A percentile compares a stretch with the other conserved stretches of the same genome.
phyloP scores from a whole-genome alignment of 2,329 filamentous ascomycete genomes.

The Sarocladium kiliense region DNA sequence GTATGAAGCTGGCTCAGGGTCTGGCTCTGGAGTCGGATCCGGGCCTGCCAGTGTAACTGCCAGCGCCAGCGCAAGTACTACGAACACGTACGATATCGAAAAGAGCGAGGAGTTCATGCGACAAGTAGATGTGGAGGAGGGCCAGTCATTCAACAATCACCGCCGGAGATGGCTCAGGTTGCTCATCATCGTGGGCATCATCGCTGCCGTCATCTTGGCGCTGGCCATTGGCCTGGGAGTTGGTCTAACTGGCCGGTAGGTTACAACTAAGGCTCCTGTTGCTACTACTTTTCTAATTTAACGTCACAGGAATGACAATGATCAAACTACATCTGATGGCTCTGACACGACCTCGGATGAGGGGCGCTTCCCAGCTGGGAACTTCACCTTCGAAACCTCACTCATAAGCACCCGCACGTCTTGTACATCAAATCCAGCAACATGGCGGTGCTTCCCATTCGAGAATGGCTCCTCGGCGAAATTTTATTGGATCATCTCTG shows the following conservation, averaged over 20 bases:
- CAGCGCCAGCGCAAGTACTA: background rate
- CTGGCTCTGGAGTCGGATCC: background rate
- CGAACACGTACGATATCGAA: background rate
- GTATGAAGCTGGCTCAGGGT: slow-evolving; percentile 4
- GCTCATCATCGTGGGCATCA: slow-evolving; percentile 12
- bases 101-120: slow-evolving; percentile 2
- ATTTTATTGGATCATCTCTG: slow-evolving; percentile 58
- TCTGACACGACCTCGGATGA: background rate
- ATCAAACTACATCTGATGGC: background rate
- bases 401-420: slow-evolving; percentile 46
- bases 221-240: slow-evolving; percentile 11
- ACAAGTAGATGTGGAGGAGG: slow-evolving; percentile 3
- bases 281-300: background rate
- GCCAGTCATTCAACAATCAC: slow-evolving; percentile 14
- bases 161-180: slow-evolving; percentile 10
- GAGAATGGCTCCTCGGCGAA: slow-evolving; percentile 36
- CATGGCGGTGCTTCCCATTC: slow-evolving; percentile 60
- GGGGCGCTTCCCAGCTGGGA: slow-evolving; percentile 52
- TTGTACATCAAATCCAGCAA: slow-evolving; percentile 53
- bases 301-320: slow-evolving; percentile 3
- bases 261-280: background rate
- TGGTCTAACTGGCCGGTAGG: slow-evolving; percentile 12
- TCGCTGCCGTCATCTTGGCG: slow-evolving; percentile 10
- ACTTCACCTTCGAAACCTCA: slow-evolving; percentile 56
- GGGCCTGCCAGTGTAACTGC: background rate